Base-by-base conservation (phyloP, 176 grass and related monocot genomes). In the Raddia distichophylla region DNA sequence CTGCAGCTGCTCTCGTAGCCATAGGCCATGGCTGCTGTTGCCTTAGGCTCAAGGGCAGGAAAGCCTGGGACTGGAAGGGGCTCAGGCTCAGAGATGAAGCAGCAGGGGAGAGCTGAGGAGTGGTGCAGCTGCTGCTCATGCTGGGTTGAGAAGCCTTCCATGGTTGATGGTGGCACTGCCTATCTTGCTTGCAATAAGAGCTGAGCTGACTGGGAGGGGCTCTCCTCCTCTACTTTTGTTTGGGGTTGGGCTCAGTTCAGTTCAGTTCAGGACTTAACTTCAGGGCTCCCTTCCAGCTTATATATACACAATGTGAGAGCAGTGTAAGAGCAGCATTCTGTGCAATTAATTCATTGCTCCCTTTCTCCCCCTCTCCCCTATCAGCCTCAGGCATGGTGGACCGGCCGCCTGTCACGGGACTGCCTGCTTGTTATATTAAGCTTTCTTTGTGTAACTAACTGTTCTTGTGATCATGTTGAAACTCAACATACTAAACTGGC, bases 141-240 rank as follows among this genome's bases (percentile, higher is more conserved):
- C 44, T 67, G 63, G 6, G 10, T 35, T 8, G 22, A 67, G 64
- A 80, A 80, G 64, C 35, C 52, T 22, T 80, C 78, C 78, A 80
- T 80, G 75, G 42, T 40, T 40, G 37, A 40, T 40, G 37, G 37
- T 11, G 60, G 75, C 46, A 34, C 59, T 56, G 56, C 9, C 52
- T 57, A 40, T 6, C 3, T 60, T 20, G 1, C 43, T 76, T 62
- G 74, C 40, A 76, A 46, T 12, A 49, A 11, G 40, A 61, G 53
- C 52, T 75, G 73, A 74, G 20, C 73, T 18, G 43, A 5, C 22
- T 69, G 18, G 42, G 66, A 69, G 44, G n/a, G 67, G 5, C 44
- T 4, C 5, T 35, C 32, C 13, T 64, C 27, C 58, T 14, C 14
- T 69, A n/a, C 3, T 10, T 10, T 33, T 33, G 22, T 7, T 40